These are phyloP conservation scores for Aspergillus baeticus DNA, from an alignment of 495 filamentous ascomycete species.

Conservation along the genomic window DNA sequence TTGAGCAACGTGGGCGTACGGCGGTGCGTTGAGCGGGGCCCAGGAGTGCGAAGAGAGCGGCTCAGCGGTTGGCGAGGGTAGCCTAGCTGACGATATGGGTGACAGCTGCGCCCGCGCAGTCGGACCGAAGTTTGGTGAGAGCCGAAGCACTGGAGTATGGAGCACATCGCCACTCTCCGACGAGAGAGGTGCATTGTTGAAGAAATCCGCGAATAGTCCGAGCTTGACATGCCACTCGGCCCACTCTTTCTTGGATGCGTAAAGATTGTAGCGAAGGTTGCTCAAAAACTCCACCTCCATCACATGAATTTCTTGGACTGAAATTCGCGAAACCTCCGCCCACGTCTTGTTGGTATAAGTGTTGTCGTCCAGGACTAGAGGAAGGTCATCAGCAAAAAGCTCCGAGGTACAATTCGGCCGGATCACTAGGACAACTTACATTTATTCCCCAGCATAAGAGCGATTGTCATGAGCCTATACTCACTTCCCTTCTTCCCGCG, in stretches of 20 bases:
- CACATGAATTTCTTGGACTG: conserved; percentile 92
- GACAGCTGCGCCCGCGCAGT: conserved; percentile 29
- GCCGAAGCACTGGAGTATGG: conserved; percentile 23
- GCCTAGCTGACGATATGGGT: conserved; percentile 40
- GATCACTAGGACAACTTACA: conserved; percentile 55
- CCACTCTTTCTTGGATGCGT: conserved; percentile 82
- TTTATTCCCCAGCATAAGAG: conserved; percentile 98
- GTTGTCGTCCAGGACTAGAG: conserved; percentile 90
- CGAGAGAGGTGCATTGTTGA: conserved; percentile 59
- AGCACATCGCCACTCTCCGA: conserved; percentile 27
- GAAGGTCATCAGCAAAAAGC: conserved; percentile 3
- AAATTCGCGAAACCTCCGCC: conserved; percentile 96
- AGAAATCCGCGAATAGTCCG: conserved; percentile 74
- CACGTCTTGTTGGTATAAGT: conserved; percentile 99
- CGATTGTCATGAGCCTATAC: conserved; percentile 91
- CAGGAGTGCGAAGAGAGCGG: conserved; percentile 30
- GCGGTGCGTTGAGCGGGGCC: conserved; percentile 27
- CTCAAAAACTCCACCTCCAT: conserved; percentile 99
- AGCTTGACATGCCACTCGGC: conserved; percentile 79
- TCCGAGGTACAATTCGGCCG: not conserved
- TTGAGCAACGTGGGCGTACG: conserved; percentile 28
- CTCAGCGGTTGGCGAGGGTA: conserved; percentile 50
- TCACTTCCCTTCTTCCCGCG: conserved; percentile 92
- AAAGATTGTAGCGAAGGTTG: conserved; percentile 94
- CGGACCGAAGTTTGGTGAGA: conserved; percentile 29